Evolutionary conservation across 768 basidiomycete species (phyloP).

Genomic region (Paxillus involutus): DNA sequence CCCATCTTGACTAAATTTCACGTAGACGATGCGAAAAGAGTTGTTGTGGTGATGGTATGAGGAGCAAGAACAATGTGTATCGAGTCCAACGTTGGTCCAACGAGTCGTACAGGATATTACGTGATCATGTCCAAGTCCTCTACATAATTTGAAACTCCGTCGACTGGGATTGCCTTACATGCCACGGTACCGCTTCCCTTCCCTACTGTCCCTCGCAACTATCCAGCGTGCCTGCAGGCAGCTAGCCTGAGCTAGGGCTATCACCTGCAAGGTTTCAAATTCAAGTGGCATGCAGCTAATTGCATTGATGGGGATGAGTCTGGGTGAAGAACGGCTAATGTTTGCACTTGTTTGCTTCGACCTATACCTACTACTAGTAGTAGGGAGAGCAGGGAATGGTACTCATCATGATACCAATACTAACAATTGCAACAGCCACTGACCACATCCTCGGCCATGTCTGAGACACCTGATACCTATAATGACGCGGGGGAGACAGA

Average conservation of each 20-base stretch:
- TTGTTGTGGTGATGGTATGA: slow-evolving; percentile 8
- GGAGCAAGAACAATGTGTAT: slow-evolving; percentile 2
- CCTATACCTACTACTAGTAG: background rate
- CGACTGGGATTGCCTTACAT: too few species aligned
- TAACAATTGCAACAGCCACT: slow-evolving; percentile 3
- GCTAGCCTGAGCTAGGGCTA: too few species aligned
- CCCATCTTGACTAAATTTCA: slow-evolving; percentile 73
- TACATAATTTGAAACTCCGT: slow-evolving; percentile 3
- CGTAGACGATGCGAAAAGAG: slow-evolving; percentile 2
- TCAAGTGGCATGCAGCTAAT: too few species aligned
- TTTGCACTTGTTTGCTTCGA: slow-evolving; percentile 33
- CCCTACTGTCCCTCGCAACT: too few species aligned
- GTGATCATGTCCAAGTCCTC: background rate
- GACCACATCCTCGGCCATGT: slow-evolving; percentile 27
- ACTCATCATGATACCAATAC: slow-evolving; percentile 7
- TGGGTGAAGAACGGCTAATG: background rate
- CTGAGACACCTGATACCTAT: slow-evolving; percentile 29
- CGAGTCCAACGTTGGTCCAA: background rate
- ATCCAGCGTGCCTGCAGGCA: too few species aligned
- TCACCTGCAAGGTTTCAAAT: too few species aligned
- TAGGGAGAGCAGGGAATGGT: background rate
- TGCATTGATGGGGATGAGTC: too few species aligned
- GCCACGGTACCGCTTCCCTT: too few species aligned
- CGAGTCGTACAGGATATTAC: background rate
- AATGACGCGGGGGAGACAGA: slow-evolving; percentile 38